A percentile compares a stretch with the other conserved stretches of the same genome.
Conservation (phyloP, 176 grass and related monocot genomes). For the Secale cereale region DNA sequence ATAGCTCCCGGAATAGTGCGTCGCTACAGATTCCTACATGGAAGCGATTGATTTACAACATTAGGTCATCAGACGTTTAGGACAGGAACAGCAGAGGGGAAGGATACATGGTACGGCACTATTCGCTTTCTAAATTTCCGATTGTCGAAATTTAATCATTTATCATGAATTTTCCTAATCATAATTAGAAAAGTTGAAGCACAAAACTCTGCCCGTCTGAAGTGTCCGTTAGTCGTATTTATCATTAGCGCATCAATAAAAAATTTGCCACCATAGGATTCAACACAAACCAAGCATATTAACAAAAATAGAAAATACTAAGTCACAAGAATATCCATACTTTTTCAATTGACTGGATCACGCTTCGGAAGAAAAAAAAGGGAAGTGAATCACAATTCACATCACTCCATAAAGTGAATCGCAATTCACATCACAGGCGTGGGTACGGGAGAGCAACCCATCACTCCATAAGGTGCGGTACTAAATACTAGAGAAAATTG, state of each 20-base stretch:
- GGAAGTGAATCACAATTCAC: background rate
- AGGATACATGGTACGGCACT: background rate
- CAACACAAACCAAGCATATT: background rate
- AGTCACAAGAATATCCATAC: background rate
- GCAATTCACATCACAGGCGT: background rate
- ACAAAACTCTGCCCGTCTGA: background rate
- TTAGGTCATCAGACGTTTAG: background rate
- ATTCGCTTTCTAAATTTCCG: background rate
- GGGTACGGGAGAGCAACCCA: background rate
- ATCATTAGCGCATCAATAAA: background rate
- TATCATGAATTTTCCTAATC: background rate
- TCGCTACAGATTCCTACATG: conserved; percentile 40
- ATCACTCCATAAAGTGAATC: background rate
- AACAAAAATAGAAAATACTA: background rate
- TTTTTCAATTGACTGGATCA: background rate
- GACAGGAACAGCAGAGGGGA: background rate
- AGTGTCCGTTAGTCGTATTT: background rate
- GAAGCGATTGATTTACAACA: background rate
- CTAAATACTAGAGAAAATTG: background rate
- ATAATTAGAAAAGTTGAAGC: background rate
- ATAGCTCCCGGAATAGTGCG: conserved; percentile 63
- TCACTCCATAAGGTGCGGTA: background rate
- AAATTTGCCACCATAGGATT: background rate
- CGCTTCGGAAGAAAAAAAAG: background rate
- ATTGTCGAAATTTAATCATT: background rate